Conservation (phyloP, 208 protist genomes). For the Blastocrithidia nonstop region DNA sequence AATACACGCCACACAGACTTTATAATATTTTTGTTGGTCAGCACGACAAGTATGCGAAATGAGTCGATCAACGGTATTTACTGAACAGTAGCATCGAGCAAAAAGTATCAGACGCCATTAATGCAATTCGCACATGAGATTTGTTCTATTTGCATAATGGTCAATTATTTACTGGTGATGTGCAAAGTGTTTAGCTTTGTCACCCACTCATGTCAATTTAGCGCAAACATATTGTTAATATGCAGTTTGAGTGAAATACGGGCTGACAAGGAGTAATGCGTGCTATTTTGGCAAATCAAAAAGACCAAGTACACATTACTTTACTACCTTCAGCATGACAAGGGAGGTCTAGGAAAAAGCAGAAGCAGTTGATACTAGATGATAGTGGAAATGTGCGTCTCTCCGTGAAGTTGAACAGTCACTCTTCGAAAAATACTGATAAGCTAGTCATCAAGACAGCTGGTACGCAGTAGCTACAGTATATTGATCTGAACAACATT, state of each 20-base stretch:
- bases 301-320: too few species aligned
- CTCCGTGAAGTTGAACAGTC: slow-evolving; percentile 12
- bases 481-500: slow-evolving; percentile 34
- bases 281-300: slow-evolving; percentile 21
- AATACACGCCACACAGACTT: too few species aligned
- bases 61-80: too few species aligned
- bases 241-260: slow-evolving; percentile 49
- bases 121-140: slow-evolving; percentile 75
- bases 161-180: slow-evolving; percentile 44
- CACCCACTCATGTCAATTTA: slow-evolving; percentile 27
- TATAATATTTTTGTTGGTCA: too few species aligned
- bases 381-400: slow-evolving; percentile 39
- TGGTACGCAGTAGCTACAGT: slow-evolving; percentile 14
- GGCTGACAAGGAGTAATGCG: slow-evolving; percentile 21
- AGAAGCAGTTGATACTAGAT: slow-evolving; percentile 35
- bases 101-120: slow-evolving; percentile 24
- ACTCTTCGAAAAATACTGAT: slow-evolving; percentile 25
- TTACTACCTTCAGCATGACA: too few species aligned
- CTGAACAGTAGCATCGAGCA: slow-evolving; percentile 11
- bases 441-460: slow-evolving; percentile 44
- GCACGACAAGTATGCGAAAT: too few species aligned
- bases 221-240: slow-evolving; percentile 53
- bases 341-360: too few species aligned
- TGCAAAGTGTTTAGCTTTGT: slow-evolving; percentile 31
- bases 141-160: slow-evolving; percentile 64